These are phyloP conservation scores for Meripilus lineatus DNA, from an alignment of 1,284 basidiomycete genomes.

Conservation along the genomic window DNA sequence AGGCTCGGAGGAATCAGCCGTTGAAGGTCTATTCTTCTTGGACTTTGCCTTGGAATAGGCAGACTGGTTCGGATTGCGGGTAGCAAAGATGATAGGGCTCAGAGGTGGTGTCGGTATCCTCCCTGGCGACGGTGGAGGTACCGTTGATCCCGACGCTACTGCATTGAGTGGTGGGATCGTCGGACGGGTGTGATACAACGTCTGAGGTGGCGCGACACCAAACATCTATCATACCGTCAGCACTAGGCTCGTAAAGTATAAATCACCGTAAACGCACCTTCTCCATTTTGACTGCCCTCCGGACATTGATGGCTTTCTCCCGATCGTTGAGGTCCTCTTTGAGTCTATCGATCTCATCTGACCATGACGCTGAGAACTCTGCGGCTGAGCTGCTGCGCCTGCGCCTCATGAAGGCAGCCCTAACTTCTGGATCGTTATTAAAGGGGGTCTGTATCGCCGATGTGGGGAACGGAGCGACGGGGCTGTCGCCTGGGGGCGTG, in stretches of 20 bases:
- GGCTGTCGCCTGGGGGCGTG: constrained; percentile 37
- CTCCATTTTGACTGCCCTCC: constrained; percentile 79
- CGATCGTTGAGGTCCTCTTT: constrained; percentile 62
- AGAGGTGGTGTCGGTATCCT: constrained; percentile 11
- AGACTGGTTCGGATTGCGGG: constrained; percentile 47
- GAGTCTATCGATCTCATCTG: constrained; percentile 53
- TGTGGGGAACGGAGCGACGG: constrained; percentile 21
- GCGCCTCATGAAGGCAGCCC: constrained; percentile 41
- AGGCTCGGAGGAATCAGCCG: constrained; percentile 50
- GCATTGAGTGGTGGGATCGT: constrained; percentile 35
- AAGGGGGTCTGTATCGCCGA: constrained; percentile 15
- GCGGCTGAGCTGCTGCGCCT: constrained; percentile 53
- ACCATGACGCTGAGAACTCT: constrained; percentile 39
- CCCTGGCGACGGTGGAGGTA: background rate
- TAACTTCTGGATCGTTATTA: constrained; percentile 17
- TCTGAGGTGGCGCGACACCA: constrained; percentile 71
- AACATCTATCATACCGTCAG: constrained; percentile 51
- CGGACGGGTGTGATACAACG: constrained; percentile 60
- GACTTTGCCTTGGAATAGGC: constrained; percentile 26
- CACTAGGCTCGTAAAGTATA: too few species aligned
- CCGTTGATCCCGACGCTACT: constrained; percentile 13
- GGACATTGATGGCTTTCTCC: constrained; percentile 74
- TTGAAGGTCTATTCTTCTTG: constrained; percentile 41
- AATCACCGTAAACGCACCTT: constrained; percentile 61
- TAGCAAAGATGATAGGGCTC: constrained; percentile 16